phyloP scores from a whole-genome alignment of 768 basidiomycete species.

The Pulveroboletus sp. region DNA sequence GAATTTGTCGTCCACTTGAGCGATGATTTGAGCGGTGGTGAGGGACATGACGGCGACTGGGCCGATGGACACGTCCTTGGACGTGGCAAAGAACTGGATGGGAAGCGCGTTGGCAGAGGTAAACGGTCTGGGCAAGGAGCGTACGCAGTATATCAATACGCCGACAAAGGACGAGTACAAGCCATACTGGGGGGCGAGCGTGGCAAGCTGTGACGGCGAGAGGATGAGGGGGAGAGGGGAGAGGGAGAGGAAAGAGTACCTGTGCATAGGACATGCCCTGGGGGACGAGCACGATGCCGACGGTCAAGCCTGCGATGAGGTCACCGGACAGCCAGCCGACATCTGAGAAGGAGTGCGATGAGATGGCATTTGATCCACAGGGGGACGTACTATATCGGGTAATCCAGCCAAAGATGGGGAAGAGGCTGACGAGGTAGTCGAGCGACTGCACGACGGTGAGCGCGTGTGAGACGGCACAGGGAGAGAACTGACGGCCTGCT shows the following conservation, averaged over 20 bases:
- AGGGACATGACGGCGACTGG: slow-evolving; percentile 99
- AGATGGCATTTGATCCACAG: slow-evolving; percentile 2
- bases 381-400: slow-evolving; percentile 72
- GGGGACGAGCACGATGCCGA: slow-evolving; percentile 93
- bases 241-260: slow-evolving; percentile 33
- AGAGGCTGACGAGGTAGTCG: slow-evolving; percentile 68
- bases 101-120: background rate
- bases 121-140: slow-evolving; percentile 20
- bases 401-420: slow-evolving; percentile 87
- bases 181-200: slow-evolving; percentile 83
- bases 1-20: slow-evolving; percentile 51
- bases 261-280: slow-evolving; percentile 90
- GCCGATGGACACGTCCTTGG: slow-evolving; percentile 98
- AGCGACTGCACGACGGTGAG: slow-evolving; percentile 26
- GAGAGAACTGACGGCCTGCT: slow-evolving; percentile 42
- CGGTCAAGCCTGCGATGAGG: slow-evolving; percentile 86
- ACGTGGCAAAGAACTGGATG: slow-evolving; percentile 86
- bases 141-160: slow-evolving; percentile 77
- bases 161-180: slow-evolving; percentile 94
- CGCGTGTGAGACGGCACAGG: background rate
- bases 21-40: slow-evolving; percentile 78
- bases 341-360: slow-evolving; percentile 39
- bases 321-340: slow-evolving; percentile 83
- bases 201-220: slow-evolving; percentile 63
- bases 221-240: background rate